These are phyloP conservation scores for Globisporangium nunn DNA, from an alignment of 352 stramenopile species.

Conservation along the genomic window DNA sequence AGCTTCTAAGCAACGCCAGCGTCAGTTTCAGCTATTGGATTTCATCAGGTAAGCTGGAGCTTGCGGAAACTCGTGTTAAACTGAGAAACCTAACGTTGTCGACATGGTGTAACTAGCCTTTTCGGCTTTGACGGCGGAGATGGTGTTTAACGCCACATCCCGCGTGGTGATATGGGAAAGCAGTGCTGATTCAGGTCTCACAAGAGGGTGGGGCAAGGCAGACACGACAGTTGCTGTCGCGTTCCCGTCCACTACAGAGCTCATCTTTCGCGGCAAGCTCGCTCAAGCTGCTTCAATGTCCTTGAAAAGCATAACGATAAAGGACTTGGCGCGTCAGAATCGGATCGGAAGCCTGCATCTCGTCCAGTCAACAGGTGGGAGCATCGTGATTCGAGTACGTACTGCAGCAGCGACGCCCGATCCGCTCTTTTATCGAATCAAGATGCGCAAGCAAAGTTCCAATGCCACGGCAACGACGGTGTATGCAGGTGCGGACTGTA, in stretches of 20 bases:
- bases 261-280: slow-evolving; percentile 27
- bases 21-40: slow-evolving; percentile 29
- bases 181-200: slow-evolving; percentile 2
- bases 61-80: not conserved
- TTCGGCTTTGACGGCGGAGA: slow-evolving; percentile 24
- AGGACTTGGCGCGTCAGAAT: slow-evolving; percentile 7
- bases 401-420: slow-evolving; percentile 2
- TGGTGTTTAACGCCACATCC: slow-evolving; percentile 24
- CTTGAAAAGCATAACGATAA: slow-evolving; percentile 27
- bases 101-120: slow-evolving; percentile 20
- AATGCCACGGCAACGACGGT: slow-evolving; percentile 5
- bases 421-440: slow-evolving; percentile 26
- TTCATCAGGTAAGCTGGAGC: slow-evolving; percentile 19
- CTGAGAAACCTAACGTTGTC: not conserved
- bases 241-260: slow-evolving; percentile 16
- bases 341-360: slow-evolving; percentile 17
- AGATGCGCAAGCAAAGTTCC: slow-evolving; percentile 13
- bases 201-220: slow-evolving; percentile 25
- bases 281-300: slow-evolving; percentile 24
- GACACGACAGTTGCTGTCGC: slow-evolving; percentile 13
- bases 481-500: slow-evolving; percentile 34
- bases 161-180: slow-evolving; percentile 28
- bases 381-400: slow-evolving; percentile 22
- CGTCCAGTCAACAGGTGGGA: slow-evolving; percentile 32
- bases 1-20: slow-evolving; percentile 14